Evolutionary conservation across 495 filamentous ascomycete genomes (phyloP), one percentile per base, ranked within the genome.

Genomic region (Tuber brumale): DNA sequence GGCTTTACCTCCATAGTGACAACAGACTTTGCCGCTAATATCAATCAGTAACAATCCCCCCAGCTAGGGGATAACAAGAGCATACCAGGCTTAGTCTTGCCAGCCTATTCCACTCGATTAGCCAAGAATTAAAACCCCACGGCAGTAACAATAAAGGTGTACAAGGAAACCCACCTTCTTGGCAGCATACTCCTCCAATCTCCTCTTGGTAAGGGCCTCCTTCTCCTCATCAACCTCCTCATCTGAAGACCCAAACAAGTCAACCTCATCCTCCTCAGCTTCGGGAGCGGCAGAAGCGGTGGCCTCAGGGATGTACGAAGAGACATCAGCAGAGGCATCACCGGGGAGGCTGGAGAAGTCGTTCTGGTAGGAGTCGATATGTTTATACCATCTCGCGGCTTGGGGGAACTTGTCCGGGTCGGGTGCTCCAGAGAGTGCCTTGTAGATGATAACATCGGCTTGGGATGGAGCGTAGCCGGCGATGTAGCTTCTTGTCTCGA

Each of bases 1-100:
- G 95, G 96, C 89, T 99, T 99, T 76, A 99, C 93, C 81, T 97
- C 95, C 77, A 99, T 80, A 69, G 93, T 98, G 81, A 98, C 95
- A 72, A 97, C 86, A 57, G 94, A 97, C 90, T 99, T 99, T 81
- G 95, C 95, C 74, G 90, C 91, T 80, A 89, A 61, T 21, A 8
- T 42, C 75, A 37, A 46, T 18, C 37, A 51, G 44, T 42, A 37
- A 72, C 35, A 46, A 4, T 27, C 46, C 35, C 27, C n/a, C 73
- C 10, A 72, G 19, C 37, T n/a, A 8, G 39, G 31, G 42, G 72
- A 41, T 9, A 31, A 4, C 23, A 21, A 35, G 31, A 9, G 1
- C 74, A 70, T 75, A 82, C 81, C 77, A 16, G 80, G 77, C 75
- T 82, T 82, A 37, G 44, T 45, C 74, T 82, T 82, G 44, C 70